These are phyloP conservation scores for Gracilaria gracilis DNA, from an alignment of 23 red algal species.

Conservation along the genomic window DNA sequence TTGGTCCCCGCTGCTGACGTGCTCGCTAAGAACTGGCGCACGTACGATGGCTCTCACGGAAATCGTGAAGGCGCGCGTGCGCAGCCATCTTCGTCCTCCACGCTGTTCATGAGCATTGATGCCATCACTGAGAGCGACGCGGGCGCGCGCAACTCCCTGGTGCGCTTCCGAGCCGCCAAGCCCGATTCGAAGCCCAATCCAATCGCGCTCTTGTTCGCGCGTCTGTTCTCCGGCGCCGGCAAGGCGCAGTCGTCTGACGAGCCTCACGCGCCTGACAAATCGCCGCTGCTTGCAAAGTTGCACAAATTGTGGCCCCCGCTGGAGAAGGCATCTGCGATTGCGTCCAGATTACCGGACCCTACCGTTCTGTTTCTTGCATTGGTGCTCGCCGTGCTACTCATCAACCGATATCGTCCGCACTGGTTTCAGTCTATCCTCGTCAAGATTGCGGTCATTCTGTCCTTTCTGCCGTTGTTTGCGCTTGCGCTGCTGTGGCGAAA, in stretches of 20 bases:
- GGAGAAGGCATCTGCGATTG: constrained; percentile 49
- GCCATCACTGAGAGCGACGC: constrained; percentile 25
- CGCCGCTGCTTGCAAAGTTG: background rate
- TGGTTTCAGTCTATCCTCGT: constrained; percentile 47
- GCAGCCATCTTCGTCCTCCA: background rate
- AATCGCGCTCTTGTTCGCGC: background rate
- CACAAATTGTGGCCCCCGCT: constrained; percentile 40
- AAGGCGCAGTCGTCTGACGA: background rate
- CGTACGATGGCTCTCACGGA: constrained; percentile 1
- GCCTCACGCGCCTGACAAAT: background rate
- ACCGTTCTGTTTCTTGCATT: constrained; percentile 47
- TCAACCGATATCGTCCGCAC: constrained; percentile 46
- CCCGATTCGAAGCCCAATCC: constrained; percentile 35
- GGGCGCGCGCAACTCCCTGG: background rate
- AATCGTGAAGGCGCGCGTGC: background rate
- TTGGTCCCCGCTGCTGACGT: constrained; percentile 69
- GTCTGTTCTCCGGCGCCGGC: background rate
- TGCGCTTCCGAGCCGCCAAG: constrained; percentile 45
- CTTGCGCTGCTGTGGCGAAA: constrained; percentile 58
- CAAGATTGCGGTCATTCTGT: constrained; percentile 34
- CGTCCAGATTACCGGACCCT: constrained; percentile 40
- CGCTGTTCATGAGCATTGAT: constrained; percentile 39
- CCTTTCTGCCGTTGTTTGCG: constrained; percentile 43
- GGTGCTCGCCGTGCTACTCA: constrained; percentile 20
- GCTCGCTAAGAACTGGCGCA: constrained; percentile 63